Base-by-base conservation (phyloP, 1,139 yeast genomes). In the Saccharomycopsis phalli region DNA sequence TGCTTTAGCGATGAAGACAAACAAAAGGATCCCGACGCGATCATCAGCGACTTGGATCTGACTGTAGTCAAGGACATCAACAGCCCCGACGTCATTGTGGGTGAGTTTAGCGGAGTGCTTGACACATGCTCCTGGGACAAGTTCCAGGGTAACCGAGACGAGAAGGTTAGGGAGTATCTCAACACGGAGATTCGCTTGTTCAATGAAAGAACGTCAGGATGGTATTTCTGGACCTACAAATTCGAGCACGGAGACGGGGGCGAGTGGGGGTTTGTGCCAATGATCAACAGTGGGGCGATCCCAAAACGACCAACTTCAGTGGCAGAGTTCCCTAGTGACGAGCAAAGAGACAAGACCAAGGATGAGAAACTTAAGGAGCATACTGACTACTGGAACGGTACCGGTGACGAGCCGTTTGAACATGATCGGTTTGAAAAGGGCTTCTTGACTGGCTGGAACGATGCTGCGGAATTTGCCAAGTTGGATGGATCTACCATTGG, bases 191-290 rank as follows among this genome's bases (percentile, higher is more conserved):
- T 57, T 3, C 55, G 60, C 2, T 49, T 71, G 3, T 71, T 81
- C 51, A 53, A 55, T 8, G 53, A 69, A 34, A 61, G 81, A 36
- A 78, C 88, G 1, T 70, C 75, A 41, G 96, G 96, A 0, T 68
- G 73, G 40, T 88, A 71, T 59, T 91, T 91, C 60, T 91, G 97
- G 97, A 84, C 95, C 1, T 82, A 64, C 58, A 86, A 84, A 59
- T 88, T 88, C 55, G 75, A 81, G 55, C 69, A 76, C 42, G 96
- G 96, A 2, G 81, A 80, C 53, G 96, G 96, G 31, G 97, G 96
- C 8, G 95, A 86, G 61, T 88, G 97, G 97, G 96, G 91, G 42
- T 79, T 84, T 58, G 69, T 71, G 34, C 84, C 87, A 35, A 83
- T 83, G 91, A 62, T 72, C 21, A 75, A 80, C 22, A 63, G 64